Evolutionary conservation across 345 rosid genomes (phyloP).

Genomic region (Anastatica hierochuntica): DNA sequence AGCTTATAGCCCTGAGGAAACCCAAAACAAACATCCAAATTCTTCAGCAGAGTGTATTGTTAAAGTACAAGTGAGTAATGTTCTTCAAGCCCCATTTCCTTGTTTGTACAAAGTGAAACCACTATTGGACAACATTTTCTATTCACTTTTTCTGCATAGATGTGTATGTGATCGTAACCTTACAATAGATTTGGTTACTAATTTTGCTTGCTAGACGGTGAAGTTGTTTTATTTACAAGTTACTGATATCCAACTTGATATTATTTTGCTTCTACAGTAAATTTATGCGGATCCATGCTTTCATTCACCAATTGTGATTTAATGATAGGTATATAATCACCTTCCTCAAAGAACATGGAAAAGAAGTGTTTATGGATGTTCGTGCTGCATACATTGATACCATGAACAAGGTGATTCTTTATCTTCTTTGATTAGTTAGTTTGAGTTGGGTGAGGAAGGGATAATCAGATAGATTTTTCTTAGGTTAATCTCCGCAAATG

Average conservation of each 20-base stretch:
- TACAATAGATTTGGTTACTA: background rate
- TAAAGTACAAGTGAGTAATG: slow-evolving; percentile 78
- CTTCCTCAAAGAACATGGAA: slow-evolving; percentile 91
- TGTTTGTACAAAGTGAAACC: background rate
- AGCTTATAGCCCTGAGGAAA: slow-evolving; percentile 90
- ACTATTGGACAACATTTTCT: background rate
- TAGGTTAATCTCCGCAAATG: background rate
- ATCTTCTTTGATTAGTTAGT: slow-evolving; percentile 7
- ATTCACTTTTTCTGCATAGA: background rate
- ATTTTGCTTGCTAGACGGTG: background rate
- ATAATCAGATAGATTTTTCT: background rate
- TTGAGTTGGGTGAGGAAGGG: background rate
- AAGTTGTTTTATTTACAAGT: background rate
- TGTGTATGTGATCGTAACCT: slow-evolving; percentile 7
- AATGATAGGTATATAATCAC: slow-evolving; percentile 58
- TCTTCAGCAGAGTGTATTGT: slow-evolving; percentile 92
- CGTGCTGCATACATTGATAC: slow-evolving; percentile 91
- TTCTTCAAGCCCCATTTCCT: background rate
- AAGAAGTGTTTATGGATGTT: slow-evolving; percentile 77
- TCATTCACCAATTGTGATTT: slow-evolving; percentile 10
- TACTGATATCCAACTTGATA: slow-evolving; percentile 9
- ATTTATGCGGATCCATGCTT: background rate
- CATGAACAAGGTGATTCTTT: slow-evolving; percentile 78
- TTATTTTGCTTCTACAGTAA: background rate
- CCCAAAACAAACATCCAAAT: slow-evolving; percentile 99